phyloP scores from a whole-genome alignment of 2,329 filamentous ascomycete species.

The Fusarium cicatricum region DNA sequence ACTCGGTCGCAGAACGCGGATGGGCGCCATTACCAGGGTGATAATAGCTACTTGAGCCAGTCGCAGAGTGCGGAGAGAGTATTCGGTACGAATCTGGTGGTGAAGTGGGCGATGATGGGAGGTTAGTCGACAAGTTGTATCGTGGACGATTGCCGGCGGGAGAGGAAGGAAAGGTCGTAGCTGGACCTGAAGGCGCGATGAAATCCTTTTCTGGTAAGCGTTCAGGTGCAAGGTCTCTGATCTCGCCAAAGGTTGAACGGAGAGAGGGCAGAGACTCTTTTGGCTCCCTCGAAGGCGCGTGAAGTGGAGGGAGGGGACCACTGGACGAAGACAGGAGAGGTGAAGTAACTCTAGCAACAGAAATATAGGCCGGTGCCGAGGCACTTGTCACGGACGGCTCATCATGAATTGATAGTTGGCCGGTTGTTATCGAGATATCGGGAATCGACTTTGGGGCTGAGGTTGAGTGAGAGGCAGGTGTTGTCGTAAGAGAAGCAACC shows the following conservation, averaged over 20 bases:
- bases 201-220: conserved; percentile 46
- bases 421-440: conserved; percentile 44
- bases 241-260: conserved; percentile 48
- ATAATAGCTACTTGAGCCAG: conserved; percentile 52
- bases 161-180: conserved; percentile 47
- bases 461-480: conserved; percentile 12
- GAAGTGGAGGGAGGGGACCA: conserved; percentile 49
- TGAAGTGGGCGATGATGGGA: conserved; percentile 58
- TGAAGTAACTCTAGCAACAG: conserved; percentile 28
- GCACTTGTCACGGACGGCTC: conserved; percentile 32
- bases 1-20: conserved; percentile 52
- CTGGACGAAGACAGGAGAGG: conserved; percentile 35
- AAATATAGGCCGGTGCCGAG: conserved; percentile 16
- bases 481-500: conserved; percentile 30
- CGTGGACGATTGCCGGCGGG: conserved; percentile 43
- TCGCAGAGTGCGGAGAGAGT: conserved; percentile 57
- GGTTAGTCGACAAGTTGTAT: conserved; percentile 43
- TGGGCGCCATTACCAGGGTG: conserved; percentile 43
- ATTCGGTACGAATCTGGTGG: conserved; percentile 57
- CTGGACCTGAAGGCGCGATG: conserved; percentile 35
- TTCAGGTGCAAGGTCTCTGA: conserved; percentile 45
- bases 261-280: conserved; percentile 52
- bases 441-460: conserved; percentile 32
- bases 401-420: conserved; percentile 47
- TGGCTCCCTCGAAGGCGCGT: conserved; percentile 47